Percentiles rank a stretch among this genome's conserved stretches.
phyloP scores from a whole-genome alignment of 2,329 filamentous ascomycete species.

The Alternaria arbusti region DNA sequence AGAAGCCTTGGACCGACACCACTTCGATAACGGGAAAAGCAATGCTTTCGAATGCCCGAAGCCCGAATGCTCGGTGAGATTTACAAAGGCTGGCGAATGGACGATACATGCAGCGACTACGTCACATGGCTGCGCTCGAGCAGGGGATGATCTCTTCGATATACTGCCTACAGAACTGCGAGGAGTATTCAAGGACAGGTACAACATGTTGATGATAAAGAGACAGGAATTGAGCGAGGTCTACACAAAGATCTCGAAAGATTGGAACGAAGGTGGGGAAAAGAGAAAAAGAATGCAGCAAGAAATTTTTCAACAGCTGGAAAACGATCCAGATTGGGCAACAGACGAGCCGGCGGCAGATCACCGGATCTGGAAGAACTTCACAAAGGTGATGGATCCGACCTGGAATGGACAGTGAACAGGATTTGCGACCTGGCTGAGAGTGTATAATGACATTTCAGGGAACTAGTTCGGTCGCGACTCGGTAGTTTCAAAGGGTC shows the following conservation, averaged over 20 bases:
- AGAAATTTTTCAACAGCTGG: not conserved
- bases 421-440: not conserved
- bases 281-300: conserved; percentile 1
- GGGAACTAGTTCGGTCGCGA: not conserved
- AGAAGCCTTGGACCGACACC: conserved; percentile 23
- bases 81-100: conserved; percentile 21
- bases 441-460: not conserved
- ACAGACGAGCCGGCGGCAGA: not conserved
- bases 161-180: not conserved
- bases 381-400: not conserved
- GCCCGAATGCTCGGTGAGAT: conserved; percentile 11
- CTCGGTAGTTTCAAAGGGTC: not conserved
- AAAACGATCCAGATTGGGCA: not conserved
- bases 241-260: not conserved
- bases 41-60: conserved; percentile 15
- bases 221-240: not conserved
- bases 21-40: conserved; percentile 12
- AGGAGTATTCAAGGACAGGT: not conserved
- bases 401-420: not conserved
- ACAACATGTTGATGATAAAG: not conserved
- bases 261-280: not conserved
- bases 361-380: not conserved
- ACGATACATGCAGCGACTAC: conserved; percentile 19
- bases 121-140: not conserved
- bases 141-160: not conserved